Evolutionary conservation across 108 stramenopile genomes (phyloP).

Genomic region (Nitzschia putrida): DNA sequence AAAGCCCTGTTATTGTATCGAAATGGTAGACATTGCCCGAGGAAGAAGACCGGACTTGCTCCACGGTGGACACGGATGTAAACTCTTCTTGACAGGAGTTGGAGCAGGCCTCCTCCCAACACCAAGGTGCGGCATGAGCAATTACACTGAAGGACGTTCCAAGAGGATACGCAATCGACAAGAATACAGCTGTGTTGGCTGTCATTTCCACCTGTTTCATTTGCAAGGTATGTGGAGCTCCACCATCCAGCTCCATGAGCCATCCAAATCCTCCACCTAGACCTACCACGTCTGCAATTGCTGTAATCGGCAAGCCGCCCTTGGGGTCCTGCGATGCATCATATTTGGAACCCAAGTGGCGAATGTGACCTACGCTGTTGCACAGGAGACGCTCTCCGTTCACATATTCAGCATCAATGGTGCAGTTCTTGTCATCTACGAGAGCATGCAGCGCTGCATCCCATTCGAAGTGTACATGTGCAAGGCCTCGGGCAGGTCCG

Average conservation of each 20-base stretch:
- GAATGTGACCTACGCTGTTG: slow-evolving; percentile 17
- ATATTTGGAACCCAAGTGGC: slow-evolving; percentile 37
- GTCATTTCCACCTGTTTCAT: background rate
- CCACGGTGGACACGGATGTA: slow-evolving; percentile 1
- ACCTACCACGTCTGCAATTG: slow-evolving; percentile 37
- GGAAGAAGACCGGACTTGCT: slow-evolving; percentile 4
- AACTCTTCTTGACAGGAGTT: slow-evolving; percentile 4
- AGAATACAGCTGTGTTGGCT: background rate
- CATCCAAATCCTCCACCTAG: slow-evolving; percentile 41
- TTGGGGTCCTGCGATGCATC: background rate
- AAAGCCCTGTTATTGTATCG: background rate
- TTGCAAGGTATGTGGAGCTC: slow-evolving; percentile 22
- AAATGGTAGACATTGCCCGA: slow-evolving; percentile 23
- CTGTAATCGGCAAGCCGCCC: slow-evolving; percentile 32
- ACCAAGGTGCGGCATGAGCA: slow-evolving; percentile 11
- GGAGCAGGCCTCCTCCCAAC: background rate
- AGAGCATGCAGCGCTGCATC: slow-evolving; percentile 22
- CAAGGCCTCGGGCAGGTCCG: slow-evolving; percentile 29
- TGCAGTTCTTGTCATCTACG: background rate
- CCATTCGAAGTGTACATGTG: slow-evolving; percentile 29
- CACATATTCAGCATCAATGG: background rate
- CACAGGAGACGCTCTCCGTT: slow-evolving; percentile 15
- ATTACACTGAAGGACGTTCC: background rate
- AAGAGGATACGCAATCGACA: background rate
- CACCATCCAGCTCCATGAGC: slow-evolving; percentile 30